Evolutionary conservation across 2,329 filamentous ascomycete species (phyloP).

Genomic region (Chaetomium sp.): DNA sequence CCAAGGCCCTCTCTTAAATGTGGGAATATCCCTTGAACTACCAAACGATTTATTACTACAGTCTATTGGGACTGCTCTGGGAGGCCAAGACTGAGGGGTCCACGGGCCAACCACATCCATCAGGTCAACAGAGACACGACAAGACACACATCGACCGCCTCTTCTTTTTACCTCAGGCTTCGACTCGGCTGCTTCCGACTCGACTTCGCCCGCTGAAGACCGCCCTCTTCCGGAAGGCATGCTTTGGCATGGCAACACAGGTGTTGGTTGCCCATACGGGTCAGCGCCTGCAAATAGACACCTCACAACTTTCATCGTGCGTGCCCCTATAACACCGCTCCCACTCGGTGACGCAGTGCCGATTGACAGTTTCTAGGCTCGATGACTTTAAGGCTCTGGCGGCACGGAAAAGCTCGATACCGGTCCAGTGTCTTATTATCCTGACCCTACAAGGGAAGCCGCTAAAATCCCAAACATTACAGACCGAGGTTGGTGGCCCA

Average conservation of each 20-base stretch:
- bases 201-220: not conserved
- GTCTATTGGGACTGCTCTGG: not conserved
- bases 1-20: not conserved
- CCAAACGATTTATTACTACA: not conserved
- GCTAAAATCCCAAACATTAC: constrained; percentile 76
- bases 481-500: constrained; percentile 67
- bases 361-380: constrained; percentile 55
- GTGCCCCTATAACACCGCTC: constrained; percentile 34
- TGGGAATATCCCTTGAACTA: not conserved
- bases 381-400: constrained; percentile 87
- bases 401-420: constrained; percentile 71
- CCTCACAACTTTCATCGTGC: constrained; percentile 73
- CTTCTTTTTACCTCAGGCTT: not conserved
- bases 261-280: constrained; percentile 93
- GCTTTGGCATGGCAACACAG: constrained; percentile 79
- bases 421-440: constrained; percentile 77
- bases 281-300: constrained; percentile 79
- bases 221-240: constrained; percentile 43
- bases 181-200: not conserved
- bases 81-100: not conserved
- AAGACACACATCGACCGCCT: not conserved
- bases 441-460: constrained; percentile 84
- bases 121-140: no score
- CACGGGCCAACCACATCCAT: not conserved
- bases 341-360: constrained; percentile 24